Evolutionary conservation across 2,329 filamentous ascomycete genomes (phyloP), one percentile per base, ranked within the genome.

Genomic region (Aureobasidium lini): DNA sequence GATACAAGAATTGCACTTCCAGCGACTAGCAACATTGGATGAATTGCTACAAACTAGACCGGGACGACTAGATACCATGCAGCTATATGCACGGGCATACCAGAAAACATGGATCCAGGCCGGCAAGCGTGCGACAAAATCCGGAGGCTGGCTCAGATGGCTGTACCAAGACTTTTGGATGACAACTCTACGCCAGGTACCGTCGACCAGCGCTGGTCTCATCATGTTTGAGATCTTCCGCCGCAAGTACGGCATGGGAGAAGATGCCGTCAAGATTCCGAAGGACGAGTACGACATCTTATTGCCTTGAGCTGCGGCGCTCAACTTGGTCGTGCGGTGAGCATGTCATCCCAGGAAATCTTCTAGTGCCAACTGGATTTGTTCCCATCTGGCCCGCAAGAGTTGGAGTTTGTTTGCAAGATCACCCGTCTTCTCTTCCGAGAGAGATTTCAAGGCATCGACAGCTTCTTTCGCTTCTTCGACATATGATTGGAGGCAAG

Each of bases 161-260:
- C 71, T 91, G 6, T 92, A 88, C 68, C 77, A 82, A 5, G 86
- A 84, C 11, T 90, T 91, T 69, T 84, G 87, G 79, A 83, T 82
- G 81, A 85, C 81, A 57, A 88, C 88, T 0, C 80, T 90, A 56
- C 77, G 86, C 5, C 87, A 90, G 72, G 86, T 89, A 1, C 88
- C 88, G 0, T 89, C 86, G 68, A 91, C 88, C 1, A 88, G 85
- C 61, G 88, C 88, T 0, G 88, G 87, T 0, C 70, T 92, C 61
- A 89, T 92, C 64, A 88, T 90, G 18, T 92, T 92, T 69, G 88
- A 92, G 73, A 69, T 92, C 46, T 84, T 90, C 39, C 77, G 88
- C 60, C 77, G 87, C 37, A 89, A 89, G 72, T 91, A 90, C 65
- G 85, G 85, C 1, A 77, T 82, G 60, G 79, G 81, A 1, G 77